Evolutionary conservation across 176 grass and related monocot genomes (phyloP), one percentile per base, ranked within the genome.

Genomic region (Puya raimondii): DNA sequence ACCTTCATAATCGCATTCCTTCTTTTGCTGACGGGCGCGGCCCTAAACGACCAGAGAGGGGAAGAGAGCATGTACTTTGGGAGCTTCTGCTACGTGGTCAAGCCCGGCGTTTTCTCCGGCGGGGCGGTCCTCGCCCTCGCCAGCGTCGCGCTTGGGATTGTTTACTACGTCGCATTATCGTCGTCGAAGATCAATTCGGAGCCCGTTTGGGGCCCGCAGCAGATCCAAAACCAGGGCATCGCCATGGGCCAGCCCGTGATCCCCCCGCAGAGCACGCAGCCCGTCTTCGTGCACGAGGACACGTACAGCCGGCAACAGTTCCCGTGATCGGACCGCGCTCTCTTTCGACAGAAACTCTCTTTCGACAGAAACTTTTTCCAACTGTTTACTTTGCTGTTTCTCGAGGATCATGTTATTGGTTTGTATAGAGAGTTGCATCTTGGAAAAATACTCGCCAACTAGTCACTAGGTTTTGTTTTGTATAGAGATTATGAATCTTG

Each of bases 221-320:
- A 90, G 59, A 82, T 78, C 69, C 86, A 90, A 64, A 82, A 80
- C 69, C 86, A 91, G 51, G 89, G 89, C 23, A 88, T 93, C 50
- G 66, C 82, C 27, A 83, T 97, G 94, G 94, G 81, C 23, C 94
- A 93, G 17, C 87, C 94, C 15, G 83, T 87, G 50, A 87, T 99
- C 70, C 94, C 84, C 0, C 89, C 76, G 10, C 84, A 88, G 70
- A 91, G 82, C 73, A 90, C 29, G 0, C 84, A 96, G 12, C 89
- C 86, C 0, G 87, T 93, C 16, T 99, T 99, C 49, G 94, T 99
- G 72, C 94, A 99, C 0, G 94, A 99, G 70, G 94, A 99, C 80
- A 99, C 89, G 0, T 99, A 99, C 74, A 93, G 88, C 53, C 73
- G 94, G 58, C 94, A 87, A 73, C 84, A 93, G 29, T 82, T 90